Conservation (phyloP, 768 basidiomycete species). For the Lactifluus echinatus region DNA sequence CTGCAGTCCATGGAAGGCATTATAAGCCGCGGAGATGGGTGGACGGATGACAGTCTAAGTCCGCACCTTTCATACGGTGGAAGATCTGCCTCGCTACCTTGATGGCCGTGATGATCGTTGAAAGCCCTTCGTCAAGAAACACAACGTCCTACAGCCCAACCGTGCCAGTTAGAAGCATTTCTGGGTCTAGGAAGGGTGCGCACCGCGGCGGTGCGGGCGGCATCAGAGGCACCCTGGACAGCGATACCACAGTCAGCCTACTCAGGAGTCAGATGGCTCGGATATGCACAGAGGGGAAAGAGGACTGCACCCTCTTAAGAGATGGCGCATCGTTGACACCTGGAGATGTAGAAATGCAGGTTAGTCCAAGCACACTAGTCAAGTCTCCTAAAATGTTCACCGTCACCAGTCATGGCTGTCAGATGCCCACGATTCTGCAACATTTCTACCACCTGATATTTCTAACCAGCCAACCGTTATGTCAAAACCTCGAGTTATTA, state of each 20-base stretch:
- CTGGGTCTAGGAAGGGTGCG: not conserved
- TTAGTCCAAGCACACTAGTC: not conserved
- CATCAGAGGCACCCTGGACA: constrained; percentile 36
- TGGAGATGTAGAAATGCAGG: not conserved
- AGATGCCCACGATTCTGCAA: constrained; percentile 35
- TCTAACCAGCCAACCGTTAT: constrained; percentile 1
- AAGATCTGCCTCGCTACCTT: constrained; percentile 43
- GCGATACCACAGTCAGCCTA: constrained; percentile 33
- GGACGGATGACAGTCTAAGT: not conserved
- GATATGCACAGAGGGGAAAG: constrained; percentile 13
- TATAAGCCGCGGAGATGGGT: constrained; percentile 11
- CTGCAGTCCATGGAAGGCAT: constrained; percentile 31
- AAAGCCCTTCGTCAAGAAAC: constrained; percentile 40
- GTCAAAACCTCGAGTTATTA: not conserved
- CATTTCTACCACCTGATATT: constrained; percentile 31
- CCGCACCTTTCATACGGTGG: constrained; percentile 37
- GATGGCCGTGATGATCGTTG: constrained; percentile 36
- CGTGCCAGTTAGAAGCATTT: not conserved
- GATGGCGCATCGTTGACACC: constrained; percentile 29
- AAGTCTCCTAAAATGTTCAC: constrained; percentile 14
- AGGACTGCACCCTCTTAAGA: constrained; percentile 24
- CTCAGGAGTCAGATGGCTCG: not conserved
- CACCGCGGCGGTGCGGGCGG: constrained; percentile 32
- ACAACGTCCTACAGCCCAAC: constrained; percentile 31
- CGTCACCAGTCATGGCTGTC: constrained; percentile 38